These are phyloP conservation scores for Cystobasidiopsis lactophilus DNA, from an alignment of 768 basidiomycete genomes.

Conservation along the genomic window DNA sequence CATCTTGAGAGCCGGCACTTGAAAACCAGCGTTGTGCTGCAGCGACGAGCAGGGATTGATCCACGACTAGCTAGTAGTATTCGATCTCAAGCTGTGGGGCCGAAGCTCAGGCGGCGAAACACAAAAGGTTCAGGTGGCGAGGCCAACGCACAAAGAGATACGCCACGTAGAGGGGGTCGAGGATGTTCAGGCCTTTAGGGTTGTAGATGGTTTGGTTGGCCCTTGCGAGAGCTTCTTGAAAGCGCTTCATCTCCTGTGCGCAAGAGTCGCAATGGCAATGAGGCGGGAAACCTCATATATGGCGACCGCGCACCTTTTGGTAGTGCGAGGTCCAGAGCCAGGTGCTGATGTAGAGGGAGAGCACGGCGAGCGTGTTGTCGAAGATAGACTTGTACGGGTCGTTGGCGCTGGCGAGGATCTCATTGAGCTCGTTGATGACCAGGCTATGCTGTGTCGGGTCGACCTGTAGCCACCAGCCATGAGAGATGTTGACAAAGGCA, in stretches of 20 bases:
- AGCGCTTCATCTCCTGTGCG: constrained; percentile 49
- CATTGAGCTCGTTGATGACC: constrained; percentile 77
- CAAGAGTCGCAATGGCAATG: neutral
- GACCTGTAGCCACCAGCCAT: constrained; percentile 33
- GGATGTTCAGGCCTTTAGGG: constrained; percentile 61
- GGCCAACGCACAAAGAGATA: constrained; percentile 63
- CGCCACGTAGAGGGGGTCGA: constrained; percentile 63
- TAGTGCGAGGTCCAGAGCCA: constrained; percentile 54
- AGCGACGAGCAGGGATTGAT: too few relatives aligned
- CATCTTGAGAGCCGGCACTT: too few relatives aligned
- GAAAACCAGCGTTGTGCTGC: too few relatives aligned
- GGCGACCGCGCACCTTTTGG: constrained; percentile 37
- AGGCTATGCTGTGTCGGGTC: constrained; percentile 74
- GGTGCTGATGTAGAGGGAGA: constrained; percentile 58
- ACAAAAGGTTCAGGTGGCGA: neutral
- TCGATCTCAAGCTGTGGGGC: constrained; percentile 66
- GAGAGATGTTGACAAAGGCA: neutral
- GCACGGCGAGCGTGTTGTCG: constrained; percentile 56
- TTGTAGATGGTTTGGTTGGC: constrained; percentile 59
- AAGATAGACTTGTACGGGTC: constrained; percentile 46
- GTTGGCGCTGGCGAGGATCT: constrained; percentile 64
- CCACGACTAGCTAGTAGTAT: too few relatives aligned
- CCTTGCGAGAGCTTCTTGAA: constrained; percentile 40
- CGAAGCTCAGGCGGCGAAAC: neutral
- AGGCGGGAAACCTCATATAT: neutral